Conservation (phyloP, 345 rosid species). For the Brassica juncea region DNA sequence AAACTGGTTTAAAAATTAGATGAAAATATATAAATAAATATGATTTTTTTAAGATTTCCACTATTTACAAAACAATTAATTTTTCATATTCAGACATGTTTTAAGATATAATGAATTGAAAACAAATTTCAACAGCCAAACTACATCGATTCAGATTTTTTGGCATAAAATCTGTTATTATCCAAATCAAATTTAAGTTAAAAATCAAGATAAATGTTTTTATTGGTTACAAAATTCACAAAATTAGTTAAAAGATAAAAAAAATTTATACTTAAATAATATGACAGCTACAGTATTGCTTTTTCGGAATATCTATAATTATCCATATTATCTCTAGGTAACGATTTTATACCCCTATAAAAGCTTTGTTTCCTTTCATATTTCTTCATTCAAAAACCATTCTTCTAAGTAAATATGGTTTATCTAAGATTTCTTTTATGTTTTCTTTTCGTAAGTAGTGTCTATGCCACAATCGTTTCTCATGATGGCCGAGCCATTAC, state of each 20-base stretch:
- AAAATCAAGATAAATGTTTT: not conserved
- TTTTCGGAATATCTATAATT: not conserved
- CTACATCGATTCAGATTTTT: not conserved
- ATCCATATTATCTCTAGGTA: not conserved
- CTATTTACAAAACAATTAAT: not conserved
- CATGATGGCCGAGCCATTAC: slow-evolving; percentile 47
- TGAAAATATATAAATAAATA: not conserved
- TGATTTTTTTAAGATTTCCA: not conserved
- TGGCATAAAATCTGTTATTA: not conserved
- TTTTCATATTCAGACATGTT: not conserved
- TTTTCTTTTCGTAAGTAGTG: not conserved
- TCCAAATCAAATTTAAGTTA: not conserved
- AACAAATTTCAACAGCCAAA: not conserved
- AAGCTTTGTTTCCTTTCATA: not conserved
- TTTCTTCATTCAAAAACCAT: not conserved
- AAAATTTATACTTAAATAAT: not conserved
- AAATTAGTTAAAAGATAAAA: not conserved
- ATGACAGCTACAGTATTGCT: not conserved
- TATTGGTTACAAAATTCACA: not conserved
- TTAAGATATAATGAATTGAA: not conserved
- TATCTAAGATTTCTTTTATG: not conserved
- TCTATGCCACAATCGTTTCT: not conserved
- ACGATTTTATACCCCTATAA: not conserved
- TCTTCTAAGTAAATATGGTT: no score
- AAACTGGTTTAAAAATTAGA: no score